A percentile compares a stretch with the other conserved stretches of the same genome.
Conservation (phyloP, 441 rosid species). For the Bocquillonia castaneifolia region DNA sequence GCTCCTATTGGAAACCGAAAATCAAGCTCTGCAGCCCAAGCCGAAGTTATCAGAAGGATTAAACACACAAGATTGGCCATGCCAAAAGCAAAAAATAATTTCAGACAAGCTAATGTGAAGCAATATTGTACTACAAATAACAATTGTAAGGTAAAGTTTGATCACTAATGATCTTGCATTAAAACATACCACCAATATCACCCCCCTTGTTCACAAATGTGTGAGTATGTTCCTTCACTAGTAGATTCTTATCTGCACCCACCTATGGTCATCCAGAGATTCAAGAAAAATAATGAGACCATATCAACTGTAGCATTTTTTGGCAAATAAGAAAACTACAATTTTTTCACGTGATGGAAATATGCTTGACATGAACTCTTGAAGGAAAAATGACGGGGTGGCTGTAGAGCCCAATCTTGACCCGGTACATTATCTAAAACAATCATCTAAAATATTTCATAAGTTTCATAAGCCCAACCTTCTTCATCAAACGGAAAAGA, state of each 20-base stretch:
- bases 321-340: background rate
- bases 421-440: background rate
- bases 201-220: conserved; percentile 92
- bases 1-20: conserved; percentile 91
- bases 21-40: conserved; percentile 76
- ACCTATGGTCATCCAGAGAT: conserved; percentile 43
- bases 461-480: conserved; percentile 58
- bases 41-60: conserved; percentile 16
- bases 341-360: background rate
- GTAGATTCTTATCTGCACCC: conserved; percentile 85
- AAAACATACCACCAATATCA: conserved; percentile 65
- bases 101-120: background rate
- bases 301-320: conserved; percentile 11
- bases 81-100: background rate
- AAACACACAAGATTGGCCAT: background rate
- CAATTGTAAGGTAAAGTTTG: background rate
- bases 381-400: background rate
- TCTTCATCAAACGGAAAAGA: conserved; percentile 93
- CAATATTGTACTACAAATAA: background rate
- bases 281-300: conserved; percentile 15
- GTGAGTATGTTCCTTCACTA: conserved; percentile 93
- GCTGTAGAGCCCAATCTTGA: background rate
- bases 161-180: conserved; percentile 15
- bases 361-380: background rate
- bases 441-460: conserved; percentile 1